phyloP scores from a whole-genome alignment of 345 rosid species.

The Euphorbia pulcherrima region DNA sequence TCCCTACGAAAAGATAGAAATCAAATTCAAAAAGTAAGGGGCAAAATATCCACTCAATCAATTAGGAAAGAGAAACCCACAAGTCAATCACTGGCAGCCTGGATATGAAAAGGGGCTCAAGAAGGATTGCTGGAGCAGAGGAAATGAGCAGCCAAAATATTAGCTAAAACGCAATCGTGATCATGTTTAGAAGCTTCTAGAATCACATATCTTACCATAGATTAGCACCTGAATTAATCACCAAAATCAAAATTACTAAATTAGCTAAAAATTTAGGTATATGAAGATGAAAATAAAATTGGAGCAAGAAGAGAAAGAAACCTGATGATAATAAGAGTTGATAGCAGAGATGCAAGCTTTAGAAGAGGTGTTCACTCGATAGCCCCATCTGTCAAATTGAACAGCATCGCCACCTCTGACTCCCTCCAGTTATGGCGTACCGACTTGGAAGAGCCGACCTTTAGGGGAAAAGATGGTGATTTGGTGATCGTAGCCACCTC shows the following conservation, averaged over 20 bases:
- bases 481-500: conserved; percentile 84
- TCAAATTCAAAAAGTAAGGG: background rate
- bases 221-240: conserved; percentile 49
- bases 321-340: conserved; percentile 70
- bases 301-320: conserved; percentile 10
- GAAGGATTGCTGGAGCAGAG: conserved; percentile 46
- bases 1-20: conserved; percentile 37
- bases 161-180: conserved; percentile 67
- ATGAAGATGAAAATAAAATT: background rate
- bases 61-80: conserved; percentile 32
- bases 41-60: background rate
- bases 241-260: background rate
- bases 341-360: conserved; percentile 65
- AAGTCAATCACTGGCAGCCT: conserved; percentile 56
- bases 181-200: conserved; percentile 57
- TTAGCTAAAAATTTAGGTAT: background rate
- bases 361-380: conserved; percentile 55
- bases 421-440: conserved; percentile 28
- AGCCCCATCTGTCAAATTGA: conserved; percentile 73
- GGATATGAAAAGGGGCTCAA: conserved; percentile 31
- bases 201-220: conserved; percentile 65
- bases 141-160: conserved; percentile 72
- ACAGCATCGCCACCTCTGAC: conserved; percentile 37
- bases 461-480: conserved; percentile 85
- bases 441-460: conserved; percentile 88